phyloP scores from a whole-genome alignment of 768 basidiomycete genomes.

The Melanogaster broomeanus region DNA sequence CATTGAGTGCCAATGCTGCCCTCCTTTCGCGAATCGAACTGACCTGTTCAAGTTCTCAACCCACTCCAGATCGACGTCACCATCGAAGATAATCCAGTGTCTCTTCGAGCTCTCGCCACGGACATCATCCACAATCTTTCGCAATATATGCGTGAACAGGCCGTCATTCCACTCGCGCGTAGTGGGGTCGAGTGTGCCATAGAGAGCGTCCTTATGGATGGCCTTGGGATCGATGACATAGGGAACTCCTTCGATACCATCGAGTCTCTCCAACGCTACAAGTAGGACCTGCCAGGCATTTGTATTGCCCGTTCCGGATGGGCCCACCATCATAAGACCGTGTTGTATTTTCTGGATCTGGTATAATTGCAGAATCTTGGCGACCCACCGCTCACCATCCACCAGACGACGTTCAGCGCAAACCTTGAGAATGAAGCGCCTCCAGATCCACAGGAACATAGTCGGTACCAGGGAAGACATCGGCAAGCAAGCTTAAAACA shows the following conservation, averaged over 20 bases:
- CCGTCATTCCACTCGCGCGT: conserved; percentile 99
- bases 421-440: conserved; percentile 81
- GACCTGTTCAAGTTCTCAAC: conserved; percentile 99
- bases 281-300: conserved; percentile 96
- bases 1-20: conserved; percentile 2
- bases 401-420: conserved; percentile 87
- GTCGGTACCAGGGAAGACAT: conserved; percentile 96
- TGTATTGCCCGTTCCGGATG: conserved; percentile 95
- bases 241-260: conserved; percentile 88
- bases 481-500: conserved; percentile 76
- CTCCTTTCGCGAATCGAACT: conserved; percentile 19
- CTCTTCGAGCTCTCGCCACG: conserved; percentile 95
- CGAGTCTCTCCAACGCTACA: conserved; percentile 85
- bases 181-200: conserved; percentile 95
- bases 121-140: conserved; percentile 98
- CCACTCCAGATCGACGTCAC: conserved; percentile 99
- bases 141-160: conserved; percentile 94
- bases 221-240: conserved; percentile 99
- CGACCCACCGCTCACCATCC: conserved; percentile 85
- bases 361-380: conserved; percentile 96
- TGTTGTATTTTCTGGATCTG: conserved; percentile 99
- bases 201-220: conserved; percentile 97
- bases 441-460: conserved; percentile 89
- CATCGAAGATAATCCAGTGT: conserved; percentile 99
- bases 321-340: conserved; percentile 99